A percentile compares a stretch with the other conserved stretches of the same genome.
Conservation (phyloP, 257 asterid genomes). For the Penstemon davidsonii region DNA sequence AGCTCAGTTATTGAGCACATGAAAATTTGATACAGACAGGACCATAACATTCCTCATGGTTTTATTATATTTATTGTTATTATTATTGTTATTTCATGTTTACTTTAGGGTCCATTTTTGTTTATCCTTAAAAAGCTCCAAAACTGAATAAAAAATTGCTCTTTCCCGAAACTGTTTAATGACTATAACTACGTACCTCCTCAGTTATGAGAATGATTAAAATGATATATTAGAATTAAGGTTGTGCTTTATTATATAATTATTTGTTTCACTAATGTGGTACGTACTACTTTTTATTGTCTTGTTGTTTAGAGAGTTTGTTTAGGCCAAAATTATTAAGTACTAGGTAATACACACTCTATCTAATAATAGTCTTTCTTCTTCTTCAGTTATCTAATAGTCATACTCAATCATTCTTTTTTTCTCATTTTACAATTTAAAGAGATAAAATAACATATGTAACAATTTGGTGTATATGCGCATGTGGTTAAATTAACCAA, state of each 20-base stretch:
- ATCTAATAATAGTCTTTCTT: too few relatives aligned
- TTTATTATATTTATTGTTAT: neutral
- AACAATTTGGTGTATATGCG: too few relatives aligned
- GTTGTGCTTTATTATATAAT: neutral
- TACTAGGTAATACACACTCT: too few relatives aligned
- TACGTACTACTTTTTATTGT: neutral
- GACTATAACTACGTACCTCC: neutral
- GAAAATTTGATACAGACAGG: conserved; percentile 10
- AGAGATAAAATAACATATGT: too few relatives aligned
- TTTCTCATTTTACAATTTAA: too few relatives aligned
- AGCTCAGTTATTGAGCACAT: conserved; percentile 24
- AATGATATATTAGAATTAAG: neutral
- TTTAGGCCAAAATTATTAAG: too few relatives aligned
- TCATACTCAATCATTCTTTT: too few relatives aligned
- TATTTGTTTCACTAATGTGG: neutral
- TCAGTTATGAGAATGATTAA: too few relatives aligned
- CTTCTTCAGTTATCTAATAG: too few relatives aligned
- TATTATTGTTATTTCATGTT: conserved; percentile 18
- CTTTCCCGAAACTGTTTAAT: neutral
- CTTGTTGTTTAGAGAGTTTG: neutral
- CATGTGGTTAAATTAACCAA: too few relatives aligned
- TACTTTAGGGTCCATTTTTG: conserved; percentile 16
- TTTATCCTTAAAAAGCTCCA: conserved; percentile 29
- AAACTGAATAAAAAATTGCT: neutral
- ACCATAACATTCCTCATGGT: conserved; percentile 35